These are phyloP conservation scores for Trichoderma gamsii DNA, from an alignment of 495 filamentous ascomycete genomes.

Conservation along the genomic window DNA sequence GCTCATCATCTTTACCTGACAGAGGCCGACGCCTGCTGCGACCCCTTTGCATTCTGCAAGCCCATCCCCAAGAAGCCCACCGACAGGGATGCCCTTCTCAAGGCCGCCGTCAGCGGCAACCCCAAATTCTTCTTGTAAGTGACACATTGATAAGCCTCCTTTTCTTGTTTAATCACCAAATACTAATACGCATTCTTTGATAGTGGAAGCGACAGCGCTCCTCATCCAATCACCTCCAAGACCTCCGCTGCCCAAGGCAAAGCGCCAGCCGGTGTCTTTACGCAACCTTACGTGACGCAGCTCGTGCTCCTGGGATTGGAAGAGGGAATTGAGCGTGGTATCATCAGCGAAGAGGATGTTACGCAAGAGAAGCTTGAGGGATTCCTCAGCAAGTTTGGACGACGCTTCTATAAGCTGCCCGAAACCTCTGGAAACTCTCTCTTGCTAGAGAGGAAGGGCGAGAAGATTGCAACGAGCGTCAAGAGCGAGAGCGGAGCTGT, in stretches of 20 bases:
- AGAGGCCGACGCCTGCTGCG: conserved; percentile 67
- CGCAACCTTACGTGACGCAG: conserved; percentile 77
- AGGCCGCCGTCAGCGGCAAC: conserved; percentile 58
- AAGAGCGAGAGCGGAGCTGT: conserved; percentile 44
- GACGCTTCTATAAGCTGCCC: conserved; percentile 61
- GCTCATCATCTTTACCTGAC: conserved; percentile 79
- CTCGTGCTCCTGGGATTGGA: conserved; percentile 69
- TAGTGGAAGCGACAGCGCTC: conserved; percentile 58
- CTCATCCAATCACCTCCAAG: conserved; percentile 72
- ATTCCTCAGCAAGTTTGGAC: conserved; percentile 70
- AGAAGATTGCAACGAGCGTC: conserved; percentile 50
- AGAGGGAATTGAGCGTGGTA: conserved; percentile 58
- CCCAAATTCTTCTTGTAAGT: conserved; percentile 75
- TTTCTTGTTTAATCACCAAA: neutral
- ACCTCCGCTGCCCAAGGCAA: conserved; percentile 51
- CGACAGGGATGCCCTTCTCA: conserved; percentile 70
- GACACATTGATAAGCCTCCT: neutral
- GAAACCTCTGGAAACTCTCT: conserved; percentile 45
- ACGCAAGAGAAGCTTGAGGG: conserved; percentile 63
- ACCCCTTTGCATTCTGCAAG: conserved; percentile 84
- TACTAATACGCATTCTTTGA: neutral
- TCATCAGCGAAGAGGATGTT: conserved; percentile 60
- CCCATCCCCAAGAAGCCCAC: conserved; percentile 67
- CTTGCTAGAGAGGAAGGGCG: conserved; percentile 54
- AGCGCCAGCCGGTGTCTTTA: conserved; percentile 73